phyloP scores from a whole-genome alignment of 306 rosid genomes.

The Acacia confusa region DNA sequence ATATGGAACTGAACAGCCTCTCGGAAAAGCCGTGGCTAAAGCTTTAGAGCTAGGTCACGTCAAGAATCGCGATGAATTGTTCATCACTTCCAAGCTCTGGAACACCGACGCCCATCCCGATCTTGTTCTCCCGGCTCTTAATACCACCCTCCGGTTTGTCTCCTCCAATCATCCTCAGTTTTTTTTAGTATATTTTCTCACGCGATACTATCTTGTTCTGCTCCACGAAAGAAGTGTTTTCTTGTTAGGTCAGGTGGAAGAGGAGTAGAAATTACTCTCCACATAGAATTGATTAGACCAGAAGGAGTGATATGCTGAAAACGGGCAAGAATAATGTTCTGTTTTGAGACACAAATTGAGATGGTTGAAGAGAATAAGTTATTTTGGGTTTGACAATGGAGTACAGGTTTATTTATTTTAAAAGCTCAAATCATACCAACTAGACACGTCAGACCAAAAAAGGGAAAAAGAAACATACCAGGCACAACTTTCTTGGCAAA shows the following conservation, averaged over 20 bases:
- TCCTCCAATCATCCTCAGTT: background rate
- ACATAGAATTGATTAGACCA: background rate
- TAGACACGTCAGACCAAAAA: background rate
- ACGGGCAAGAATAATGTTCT: background rate
- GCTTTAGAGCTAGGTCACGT: conserved; percentile 46
- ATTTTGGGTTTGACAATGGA: background rate
- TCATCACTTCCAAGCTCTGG: conserved; percentile 61
- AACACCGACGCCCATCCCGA: conserved; percentile 44
- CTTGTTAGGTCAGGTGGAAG: background rate
- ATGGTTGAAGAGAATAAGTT: background rate
- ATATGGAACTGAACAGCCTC: conserved; percentile 39
- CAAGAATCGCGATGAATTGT: conserved; percentile 42
- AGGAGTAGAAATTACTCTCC: background rate
- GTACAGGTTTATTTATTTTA: background rate
- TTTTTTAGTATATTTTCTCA: background rate
- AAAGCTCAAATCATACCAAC: background rate
- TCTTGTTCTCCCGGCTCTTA: conserved; percentile 52
- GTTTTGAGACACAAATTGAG: background rate
- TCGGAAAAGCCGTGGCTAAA: conserved; percentile 42
- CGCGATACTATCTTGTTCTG: background rate
- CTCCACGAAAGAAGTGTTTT: background rate
- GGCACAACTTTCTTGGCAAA: background rate
- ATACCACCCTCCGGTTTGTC: conserved; percentile 43
- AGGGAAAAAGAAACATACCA: too few species aligned
- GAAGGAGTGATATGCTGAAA: background rate